Evolutionary conservation across 306 rosid species (phyloP).

Genomic region (Trifolium subterraneum): DNA sequence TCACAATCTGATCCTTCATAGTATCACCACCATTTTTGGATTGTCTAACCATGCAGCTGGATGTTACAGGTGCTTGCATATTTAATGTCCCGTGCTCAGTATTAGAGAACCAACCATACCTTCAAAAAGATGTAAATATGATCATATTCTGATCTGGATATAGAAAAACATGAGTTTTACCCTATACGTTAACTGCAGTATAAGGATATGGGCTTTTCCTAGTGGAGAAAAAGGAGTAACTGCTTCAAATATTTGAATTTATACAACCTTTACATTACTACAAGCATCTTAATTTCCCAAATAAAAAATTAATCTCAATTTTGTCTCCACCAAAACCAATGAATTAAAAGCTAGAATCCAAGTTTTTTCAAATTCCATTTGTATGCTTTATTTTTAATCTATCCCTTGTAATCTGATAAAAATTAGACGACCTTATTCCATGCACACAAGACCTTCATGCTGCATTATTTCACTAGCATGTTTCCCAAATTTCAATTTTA

Average conservation of each 20-base stretch:
- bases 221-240: neutral
- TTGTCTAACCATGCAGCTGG: conserved; percentile 56
- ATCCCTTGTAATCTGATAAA: conserved; percentile 19
- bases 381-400: conserved; percentile 13
- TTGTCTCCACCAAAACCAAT: conserved; percentile 8
- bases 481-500: conserved; percentile 19
- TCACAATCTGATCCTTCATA: conserved; percentile 47
- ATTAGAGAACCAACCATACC: conserved; percentile 93
- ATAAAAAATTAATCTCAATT: conserved; percentile 25
- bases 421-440: conserved; percentile 14
- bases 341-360: neutral
- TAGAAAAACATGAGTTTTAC: conserved; percentile 20
- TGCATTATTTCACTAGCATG: neutral
- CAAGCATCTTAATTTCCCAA: conserved; percentile 9
- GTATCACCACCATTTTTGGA: conserved; percentile 47
- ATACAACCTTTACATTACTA: conserved; percentile 14
- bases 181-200: conserved; percentile 11
- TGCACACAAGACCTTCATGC: conserved; percentile 11
- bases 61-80: conserved; percentile 53
- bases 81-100: conserved; percentile 52
- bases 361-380: conserved; percentile 19
- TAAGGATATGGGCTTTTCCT: conserved; percentile 19
- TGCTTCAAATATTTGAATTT: conserved; percentile 20
- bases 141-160: conserved; percentile 31
- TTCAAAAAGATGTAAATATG: conserved; percentile 51